Conservation (phyloP, 2,329 filamentous ascomycete genomes). For the Apiospora aurea region DNA sequence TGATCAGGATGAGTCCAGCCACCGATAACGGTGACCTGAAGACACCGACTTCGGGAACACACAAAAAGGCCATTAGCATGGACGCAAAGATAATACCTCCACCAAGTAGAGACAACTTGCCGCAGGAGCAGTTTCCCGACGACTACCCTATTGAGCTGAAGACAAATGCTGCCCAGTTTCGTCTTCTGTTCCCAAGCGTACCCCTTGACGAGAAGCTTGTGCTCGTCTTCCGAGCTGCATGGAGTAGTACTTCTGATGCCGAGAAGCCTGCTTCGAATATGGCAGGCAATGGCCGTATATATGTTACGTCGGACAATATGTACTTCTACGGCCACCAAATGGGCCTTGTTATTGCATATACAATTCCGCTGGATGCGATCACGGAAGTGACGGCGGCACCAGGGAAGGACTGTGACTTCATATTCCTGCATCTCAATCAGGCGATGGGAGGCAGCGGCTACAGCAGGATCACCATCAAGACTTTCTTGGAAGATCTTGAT, state of each 20-base stretch:
- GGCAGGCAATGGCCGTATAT: constrained; percentile 75
- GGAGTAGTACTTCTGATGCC: constrained; percentile 64
- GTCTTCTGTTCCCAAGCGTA: constrained; percentile 86
- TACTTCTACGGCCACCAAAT: constrained; percentile 98
- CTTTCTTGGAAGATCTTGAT: constrained; percentile 86
- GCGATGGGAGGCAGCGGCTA: constrained; percentile 68
- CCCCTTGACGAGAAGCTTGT: constrained; percentile 81
- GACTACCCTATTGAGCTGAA: constrained; percentile 84
- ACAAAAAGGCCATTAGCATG: constrained; percentile 55
- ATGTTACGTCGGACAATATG: constrained; percentile 84
- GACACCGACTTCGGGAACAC: constrained; percentile 37
- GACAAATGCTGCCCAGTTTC: constrained; percentile 91
- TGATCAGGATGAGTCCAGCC: constrained; percentile 42
- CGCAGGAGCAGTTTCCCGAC: constrained; percentile 67
- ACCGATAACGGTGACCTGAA: constrained; percentile 38
- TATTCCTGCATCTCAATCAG: constrained; percentile 80
- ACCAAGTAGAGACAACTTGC: constrained; percentile 39
- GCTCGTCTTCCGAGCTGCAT: constrained; percentile 91
- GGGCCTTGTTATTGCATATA: constrained; percentile 85
- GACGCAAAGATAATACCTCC: constrained; percentile 44
- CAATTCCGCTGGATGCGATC: constrained; percentile 77
- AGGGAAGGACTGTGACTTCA: constrained; percentile 90
- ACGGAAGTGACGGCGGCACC: constrained; percentile 89
- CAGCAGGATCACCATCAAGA: constrained; percentile 84
- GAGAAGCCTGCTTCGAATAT: constrained; percentile 60